Evolutionary conservation across 1,284 basidiomycete species (phyloP).

Genomic region (Porodaedalea pini): DNA sequence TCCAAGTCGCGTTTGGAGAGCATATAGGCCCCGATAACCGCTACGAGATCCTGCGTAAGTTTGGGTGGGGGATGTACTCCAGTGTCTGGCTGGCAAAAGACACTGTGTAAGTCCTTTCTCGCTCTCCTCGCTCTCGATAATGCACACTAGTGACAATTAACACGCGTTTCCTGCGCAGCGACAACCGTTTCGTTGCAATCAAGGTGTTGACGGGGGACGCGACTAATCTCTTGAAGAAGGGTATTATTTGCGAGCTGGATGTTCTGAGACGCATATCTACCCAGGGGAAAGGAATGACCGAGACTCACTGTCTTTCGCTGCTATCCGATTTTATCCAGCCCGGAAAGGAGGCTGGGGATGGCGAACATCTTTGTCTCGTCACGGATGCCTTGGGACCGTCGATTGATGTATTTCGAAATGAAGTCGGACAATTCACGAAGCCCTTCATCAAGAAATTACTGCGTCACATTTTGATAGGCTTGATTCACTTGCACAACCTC

Average conservation of each 20-base stretch:
- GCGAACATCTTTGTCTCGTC: constrained; percentile 31
- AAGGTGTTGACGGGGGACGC: constrained; percentile 31
- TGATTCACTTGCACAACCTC: neutral
- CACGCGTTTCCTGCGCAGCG: constrained; percentile 8
- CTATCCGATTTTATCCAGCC: constrained; percentile 27
- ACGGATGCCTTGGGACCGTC: constrained; percentile 30
- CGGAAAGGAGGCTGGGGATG: constrained; percentile 25
- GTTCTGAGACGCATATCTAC: neutral
- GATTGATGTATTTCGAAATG: constrained; percentile 23
- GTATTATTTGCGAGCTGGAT: constrained; percentile 18
- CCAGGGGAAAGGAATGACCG: neutral
- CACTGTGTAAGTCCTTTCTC: constrained; percentile 19
- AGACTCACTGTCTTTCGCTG: constrained; percentile 22
- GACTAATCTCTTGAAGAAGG: constrained; percentile 24
- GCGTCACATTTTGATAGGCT: neutral
- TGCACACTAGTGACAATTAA: neutral
- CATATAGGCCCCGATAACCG: constrained; percentile 27
- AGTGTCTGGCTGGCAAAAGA: constrained; percentile 34
- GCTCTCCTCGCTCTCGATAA: neutral
- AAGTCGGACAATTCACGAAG: neutral
- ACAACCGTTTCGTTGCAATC: constrained; percentile 29
- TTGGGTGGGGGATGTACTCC: constrained; percentile 34
- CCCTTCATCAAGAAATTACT: neutral
- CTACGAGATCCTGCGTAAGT: constrained; percentile 30
- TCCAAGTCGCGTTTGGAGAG: constrained; percentile 29